These are phyloP conservation scores for Pestalotiopsis sp. DNA, from an alignment of 2,329 filamentous ascomycete genomes.

Conservation along the genomic window DNA sequence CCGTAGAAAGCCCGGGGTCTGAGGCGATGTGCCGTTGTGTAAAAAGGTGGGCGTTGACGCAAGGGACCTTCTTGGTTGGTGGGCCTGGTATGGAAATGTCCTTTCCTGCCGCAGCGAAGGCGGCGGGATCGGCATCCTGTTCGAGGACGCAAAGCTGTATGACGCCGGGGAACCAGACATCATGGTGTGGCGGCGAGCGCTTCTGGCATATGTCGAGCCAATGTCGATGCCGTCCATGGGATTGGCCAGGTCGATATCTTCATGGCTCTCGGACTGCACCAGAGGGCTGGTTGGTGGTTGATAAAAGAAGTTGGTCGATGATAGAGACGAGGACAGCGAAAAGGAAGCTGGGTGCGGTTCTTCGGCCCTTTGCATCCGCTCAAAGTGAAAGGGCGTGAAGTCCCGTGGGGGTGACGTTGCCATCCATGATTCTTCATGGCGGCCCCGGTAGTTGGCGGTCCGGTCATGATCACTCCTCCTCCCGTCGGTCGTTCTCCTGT, in stretches of 20 bases:
- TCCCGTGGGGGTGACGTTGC: slow-evolving; percentile 59
- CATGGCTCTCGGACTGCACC: slow-evolving; percentile 84
- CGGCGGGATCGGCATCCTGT: slow-evolving; percentile 32
- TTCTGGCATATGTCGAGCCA: slow-evolving; percentile 36
- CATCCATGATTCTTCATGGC: slow-evolving; percentile 44
- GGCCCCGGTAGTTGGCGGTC: slow-evolving; percentile 17
- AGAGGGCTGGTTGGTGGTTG: slow-evolving; percentile 90
- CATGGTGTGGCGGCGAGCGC: slow-evolving; percentile 69
- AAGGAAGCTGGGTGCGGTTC: slow-evolving; percentile 53
- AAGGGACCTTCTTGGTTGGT: slow-evolving; percentile 77
- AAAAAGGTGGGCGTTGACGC: slow-evolving; percentile 58
- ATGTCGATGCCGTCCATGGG: slow-evolving; percentile 55
- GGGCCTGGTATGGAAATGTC: slow-evolving; percentile 71
- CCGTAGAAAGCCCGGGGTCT: slow-evolving; percentile 52
- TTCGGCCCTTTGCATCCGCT: slow-evolving; percentile 34
- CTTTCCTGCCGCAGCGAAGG: slow-evolving; percentile 59
- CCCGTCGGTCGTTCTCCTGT: slow-evolving; percentile 23
- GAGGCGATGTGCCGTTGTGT: slow-evolving; percentile 44
- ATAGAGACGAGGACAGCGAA: slow-evolving; percentile 71
- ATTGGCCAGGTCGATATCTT: slow-evolving; percentile 69
- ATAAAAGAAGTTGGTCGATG: slow-evolving; percentile 75
- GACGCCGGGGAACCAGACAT: slow-evolving; percentile 60
- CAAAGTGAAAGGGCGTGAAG: slow-evolving; percentile 49
- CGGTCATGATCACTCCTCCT: slow-evolving; percentile 18
- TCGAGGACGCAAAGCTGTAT: slow-evolving; percentile 42